Evolutionary conservation across 306 rosid species (phyloP), one percentile per base, ranked within the genome.

Genomic region (Acacia confusa): DNA sequence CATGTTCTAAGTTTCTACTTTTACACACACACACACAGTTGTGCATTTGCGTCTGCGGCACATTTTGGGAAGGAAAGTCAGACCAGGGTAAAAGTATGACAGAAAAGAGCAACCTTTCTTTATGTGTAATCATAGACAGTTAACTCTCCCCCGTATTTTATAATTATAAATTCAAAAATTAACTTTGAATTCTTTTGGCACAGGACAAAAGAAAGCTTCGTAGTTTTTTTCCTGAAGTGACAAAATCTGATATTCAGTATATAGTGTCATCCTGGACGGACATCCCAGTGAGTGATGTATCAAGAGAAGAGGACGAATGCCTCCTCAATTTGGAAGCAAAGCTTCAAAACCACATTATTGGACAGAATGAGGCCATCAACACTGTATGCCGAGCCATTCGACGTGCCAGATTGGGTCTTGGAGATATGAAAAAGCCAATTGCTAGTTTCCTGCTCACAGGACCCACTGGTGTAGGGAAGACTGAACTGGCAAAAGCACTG

Each of bases 201-300:
- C 50, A 78, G 66, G 50, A 27, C 14, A 67, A 67, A 2, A 48
- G 38, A 24, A 66, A n/a, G 34, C 1, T 0, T 0, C 7, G 6
- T 1, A 34, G 0, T 47, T 2, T 22, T 2, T 3, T 22, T 14
- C 67, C 69, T 6, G 14, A 80, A 8, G 95, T 91, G 78, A 89
- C 92, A 24, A 92, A 91, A 80, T 89, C 80, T 61, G 95, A 91
- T 50, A 89, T 91, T 78, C 90, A 88, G 50, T 86, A 86, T 66
- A 87, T 89, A 14, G 93, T 91, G 30, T 86, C 93, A 38, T 76
- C 92, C 2, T 88, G 89, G 92, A 91, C 90, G 1, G 93, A 93
- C 27, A 86, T 91, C 74, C 93, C 69, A n/a, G 22, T 53, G 7
- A 47, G 4, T 28, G 76, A 68, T 16, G 30, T 78, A 30, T 89